Evolutionary conservation across 1,284 basidiomycete genomes (phyloP).

Genomic region (Cryptococcus sp.): DNA sequence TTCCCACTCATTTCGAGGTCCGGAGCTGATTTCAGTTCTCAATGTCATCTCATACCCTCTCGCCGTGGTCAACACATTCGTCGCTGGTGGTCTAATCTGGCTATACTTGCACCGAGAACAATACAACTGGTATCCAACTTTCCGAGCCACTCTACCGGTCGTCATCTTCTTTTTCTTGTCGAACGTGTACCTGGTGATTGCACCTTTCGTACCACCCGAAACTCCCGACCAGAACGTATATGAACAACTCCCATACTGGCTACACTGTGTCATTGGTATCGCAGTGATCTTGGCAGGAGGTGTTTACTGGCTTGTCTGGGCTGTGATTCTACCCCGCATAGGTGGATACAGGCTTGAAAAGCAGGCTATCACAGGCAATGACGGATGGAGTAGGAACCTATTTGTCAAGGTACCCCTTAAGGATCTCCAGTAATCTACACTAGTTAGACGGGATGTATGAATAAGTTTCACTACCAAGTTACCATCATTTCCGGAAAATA

Average conservation of each 20-base stretch:
- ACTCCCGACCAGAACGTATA: background rate
- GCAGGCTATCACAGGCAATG: background rate
- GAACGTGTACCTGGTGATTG: slow-evolving; percentile 51
- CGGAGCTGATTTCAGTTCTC: slow-evolving; percentile 16
- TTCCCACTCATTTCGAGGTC: slow-evolving; percentile 16
- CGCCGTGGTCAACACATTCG: slow-evolving; percentile 50
- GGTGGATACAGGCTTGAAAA: slow-evolving; percentile 36
- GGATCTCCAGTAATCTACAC: background rate
- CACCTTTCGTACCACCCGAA: slow-evolving; percentile 51
- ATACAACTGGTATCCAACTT: slow-evolving; percentile 40
- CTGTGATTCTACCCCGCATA: slow-evolving; percentile 36
- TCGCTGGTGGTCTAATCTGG: slow-evolving; percentile 50
- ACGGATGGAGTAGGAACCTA: background rate
- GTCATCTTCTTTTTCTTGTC: slow-evolving; percentile 47
- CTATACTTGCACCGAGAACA: slow-evolving; percentile 46
- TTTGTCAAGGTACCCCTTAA: background rate
- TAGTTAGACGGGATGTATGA: no score
- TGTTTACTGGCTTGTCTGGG: slow-evolving; percentile 47
- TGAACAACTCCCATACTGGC: background rate
- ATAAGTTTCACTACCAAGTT: no score
- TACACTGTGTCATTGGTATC: background rate
- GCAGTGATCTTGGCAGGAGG: slow-evolving; percentile 10
- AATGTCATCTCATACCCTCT: slow-evolving; percentile 49
- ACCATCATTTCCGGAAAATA: no score
- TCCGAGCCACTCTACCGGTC: slow-evolving; percentile 43